Evolutionary conservation across 2,329 filamentous ascomycete genomes (phyloP), one percentile per base, ranked within the genome.

Genomic region (Fusarium sp.): DNA sequence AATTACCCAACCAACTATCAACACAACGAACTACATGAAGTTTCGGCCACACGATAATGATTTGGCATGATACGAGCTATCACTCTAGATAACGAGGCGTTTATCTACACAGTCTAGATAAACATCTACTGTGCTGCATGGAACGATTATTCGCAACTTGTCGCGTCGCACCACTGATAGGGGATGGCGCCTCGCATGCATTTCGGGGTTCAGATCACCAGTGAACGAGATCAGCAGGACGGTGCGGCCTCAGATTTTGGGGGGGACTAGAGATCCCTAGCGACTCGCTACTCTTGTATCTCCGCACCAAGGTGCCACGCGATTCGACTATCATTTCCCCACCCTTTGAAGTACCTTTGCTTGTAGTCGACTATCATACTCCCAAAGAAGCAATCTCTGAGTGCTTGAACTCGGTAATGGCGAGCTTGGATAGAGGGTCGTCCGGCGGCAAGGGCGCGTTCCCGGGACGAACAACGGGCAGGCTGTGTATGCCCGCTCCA

Each of bases 401-500:
- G 36, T 68, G 55, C 32, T 61, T 68, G 59, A 79, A 78, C 62
- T 75, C 73, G 46, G 61, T 54, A 54, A 80, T 71, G 33, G 74
- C 76, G 41, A 72, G 55, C 32, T 57, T 57, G 23, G 73, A 69
- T 46, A 79, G 64, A 42, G 66, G 68, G 49, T 86, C 79, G 23
- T 81, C 79, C 17, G 77, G 74, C 10, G 82, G 78, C 61, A 93
- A 76, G 27, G 81, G 81, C 33, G 85, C 83, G 75, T 95, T 95
- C 11, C 90, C 91, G 14, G 89, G 88, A 52, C 91, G 82, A 52
- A 82, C 77, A 52, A 90, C 84, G 4, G 88, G 80, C 49, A 84
- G 76, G 68, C 84, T 84, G 68, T 81, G 79, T 83, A 90, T 86
- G n/a, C 87, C 87, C 10, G 86, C 84, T 53, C 75, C 76, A 59